A percentile compares a stretch with the other conserved stretches of the same genome.
Conservation (phyloP, 78 protist species). For the Emiliania huxleyi region DNA sequence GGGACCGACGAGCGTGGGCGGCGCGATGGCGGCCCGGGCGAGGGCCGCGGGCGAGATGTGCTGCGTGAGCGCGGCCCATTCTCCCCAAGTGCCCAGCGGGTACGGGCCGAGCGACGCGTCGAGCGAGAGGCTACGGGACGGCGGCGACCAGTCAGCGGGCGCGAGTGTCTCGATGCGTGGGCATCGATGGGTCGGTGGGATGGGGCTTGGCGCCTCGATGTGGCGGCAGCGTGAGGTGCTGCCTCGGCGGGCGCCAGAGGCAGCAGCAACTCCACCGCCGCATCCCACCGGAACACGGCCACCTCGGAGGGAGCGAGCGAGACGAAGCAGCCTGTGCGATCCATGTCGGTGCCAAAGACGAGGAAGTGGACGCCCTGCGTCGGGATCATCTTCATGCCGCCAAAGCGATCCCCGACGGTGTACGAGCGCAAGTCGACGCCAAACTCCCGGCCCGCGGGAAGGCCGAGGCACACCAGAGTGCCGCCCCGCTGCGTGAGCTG, state of each 20-base stretch:
- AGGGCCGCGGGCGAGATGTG: not conserved
- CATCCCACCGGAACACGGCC: not conserved
- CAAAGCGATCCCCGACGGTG: not conserved
- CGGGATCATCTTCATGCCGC: not conserved
- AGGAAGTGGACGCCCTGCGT: not conserved
- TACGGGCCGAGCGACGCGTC: not conserved
- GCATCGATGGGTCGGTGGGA: too few relatives aligned
- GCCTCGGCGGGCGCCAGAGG: not conserved
- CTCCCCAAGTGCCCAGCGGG: not conserved
- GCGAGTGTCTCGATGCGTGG: too few relatives aligned
- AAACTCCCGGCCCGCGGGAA: not conserved
- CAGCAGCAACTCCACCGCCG: not conserved
- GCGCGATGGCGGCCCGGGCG: not conserved
- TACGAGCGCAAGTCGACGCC: constrained; percentile 6
- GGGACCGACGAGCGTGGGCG: not conserved
- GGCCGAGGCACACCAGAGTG: not conserved
- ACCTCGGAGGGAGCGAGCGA: not conserved
- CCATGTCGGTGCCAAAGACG: not conserved
- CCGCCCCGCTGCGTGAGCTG: not conserved
- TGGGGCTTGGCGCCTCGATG: too few relatives aligned
- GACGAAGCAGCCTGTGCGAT: not conserved
- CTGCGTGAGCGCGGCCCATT: not conserved
- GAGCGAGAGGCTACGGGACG: too few relatives aligned
- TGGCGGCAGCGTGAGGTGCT: too few relatives aligned
- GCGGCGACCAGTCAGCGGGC: too few relatives aligned